phyloP scores from a whole-genome alignment of 2,329 filamentous ascomycete species.

The Cadophora sp. region DNA sequence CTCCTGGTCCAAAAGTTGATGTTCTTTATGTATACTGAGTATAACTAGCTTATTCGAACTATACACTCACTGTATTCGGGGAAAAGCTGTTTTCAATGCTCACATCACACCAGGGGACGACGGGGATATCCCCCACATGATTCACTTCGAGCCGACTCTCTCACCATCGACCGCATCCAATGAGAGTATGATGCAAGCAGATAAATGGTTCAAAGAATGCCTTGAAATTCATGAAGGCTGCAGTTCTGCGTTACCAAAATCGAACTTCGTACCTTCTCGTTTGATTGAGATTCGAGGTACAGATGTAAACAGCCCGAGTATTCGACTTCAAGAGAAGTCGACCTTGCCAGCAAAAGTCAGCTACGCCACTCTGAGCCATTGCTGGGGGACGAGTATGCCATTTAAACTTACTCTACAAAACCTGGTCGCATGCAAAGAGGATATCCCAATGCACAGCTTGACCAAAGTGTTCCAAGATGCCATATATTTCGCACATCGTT shows the following conservation, averaged over 20 bases:
- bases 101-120: not conserved
- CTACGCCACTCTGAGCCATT: conserved; percentile 1
- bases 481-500: not conserved
- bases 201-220: not conserved
- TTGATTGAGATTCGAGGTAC: not conserved
- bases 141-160: not conserved
- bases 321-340: not conserved
- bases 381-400: not conserved
- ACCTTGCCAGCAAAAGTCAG: not conserved
- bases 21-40: no score
- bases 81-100: not conserved
- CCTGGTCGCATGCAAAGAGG: not conserved
- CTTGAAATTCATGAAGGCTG: not conserved
- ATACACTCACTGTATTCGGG: no score
- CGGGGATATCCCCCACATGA: not conserved
- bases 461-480: not conserved
- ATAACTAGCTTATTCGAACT: no score
- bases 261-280: not conserved
- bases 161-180: not conserved
- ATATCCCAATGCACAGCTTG: not conserved
- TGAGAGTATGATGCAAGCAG: not conserved
- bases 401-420: not conserved
- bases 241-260: not conserved
- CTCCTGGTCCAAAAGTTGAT: no score
- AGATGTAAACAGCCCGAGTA: not conserved